These are phyloP conservation scores for Fraxinus cuspidata DNA, from an alignment of 257 asterid genomes.

Conservation along the genomic window DNA sequence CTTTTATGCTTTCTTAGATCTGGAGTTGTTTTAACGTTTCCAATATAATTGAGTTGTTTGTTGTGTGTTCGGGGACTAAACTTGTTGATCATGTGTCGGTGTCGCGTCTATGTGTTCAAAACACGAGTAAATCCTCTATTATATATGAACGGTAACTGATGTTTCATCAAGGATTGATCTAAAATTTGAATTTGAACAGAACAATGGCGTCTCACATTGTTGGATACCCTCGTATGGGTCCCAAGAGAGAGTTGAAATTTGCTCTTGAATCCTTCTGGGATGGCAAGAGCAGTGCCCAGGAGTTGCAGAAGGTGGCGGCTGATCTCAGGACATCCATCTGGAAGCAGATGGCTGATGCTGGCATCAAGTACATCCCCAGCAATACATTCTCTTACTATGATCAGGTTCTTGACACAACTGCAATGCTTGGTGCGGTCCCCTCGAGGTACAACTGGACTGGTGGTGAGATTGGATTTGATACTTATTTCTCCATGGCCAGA, in stretches of 20 bases:
- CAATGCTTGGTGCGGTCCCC: slow-evolving; percentile 85
- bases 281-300: slow-evolving; percentile 50
- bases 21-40: slow-evolving; percentile 20
- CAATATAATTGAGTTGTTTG: slow-evolving; percentile 38
- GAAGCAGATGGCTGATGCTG: slow-evolving; percentile 56
- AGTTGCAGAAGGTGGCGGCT: slow-evolving; percentile 48
- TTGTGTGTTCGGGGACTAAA: not conserved
- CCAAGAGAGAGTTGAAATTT: slow-evolving; percentile 59
- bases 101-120: not conserved
- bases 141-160: not conserved
- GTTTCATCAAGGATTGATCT: slow-evolving; percentile 36
- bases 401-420: slow-evolving; percentile 54
- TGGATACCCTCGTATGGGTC: slow-evolving; percentile 66
- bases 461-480: slow-evolving; percentile 82
- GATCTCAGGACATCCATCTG: slow-evolving; percentile 54
- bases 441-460: slow-evolving; percentile 85
- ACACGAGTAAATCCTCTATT: not conserved
- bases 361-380: slow-evolving; percentile 59
- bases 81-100: not conserved
- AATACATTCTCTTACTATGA: slow-evolving; percentile 57
- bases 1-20: slow-evolving; percentile 33
- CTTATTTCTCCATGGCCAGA: slow-evolving; percentile 98
- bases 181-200: slow-evolving; percentile 19
- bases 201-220: slow-evolving; percentile 58
- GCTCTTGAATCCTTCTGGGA: slow-evolving; percentile 61